Evolutionary conservation across 2,329 filamentous ascomycete species (phyloP), one percentile per base, ranked within the genome.

Genomic region (Curvularia verruculosa): DNA sequence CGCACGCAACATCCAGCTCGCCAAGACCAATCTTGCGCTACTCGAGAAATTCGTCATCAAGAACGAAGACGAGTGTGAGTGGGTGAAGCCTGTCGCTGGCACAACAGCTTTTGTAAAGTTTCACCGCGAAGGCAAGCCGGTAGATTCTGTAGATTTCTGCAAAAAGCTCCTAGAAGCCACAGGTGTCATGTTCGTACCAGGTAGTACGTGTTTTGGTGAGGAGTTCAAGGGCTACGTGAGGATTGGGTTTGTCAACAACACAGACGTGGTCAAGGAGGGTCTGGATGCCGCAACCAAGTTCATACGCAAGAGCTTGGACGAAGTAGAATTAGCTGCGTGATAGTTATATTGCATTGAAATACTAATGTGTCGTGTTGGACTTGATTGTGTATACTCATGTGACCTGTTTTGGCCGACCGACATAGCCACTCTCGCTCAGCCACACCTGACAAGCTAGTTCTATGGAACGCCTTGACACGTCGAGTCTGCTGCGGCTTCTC

Each of bases 91-190:
- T 1, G 85, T 85, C 5, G 91, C 90, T 1, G 92, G 91, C 0
- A 96, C 91, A 1, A 94, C 89, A 8, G 89, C 89, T 0, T 90
- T 96, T 68, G 78, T 96, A 54, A 86, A 84, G 66, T 91, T 96
- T 63, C 81, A 80, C 51, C 81, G 82, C 49, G 83, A 84, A 44
- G 85, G 84, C 0, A 80, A 83, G 70, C 82, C 86, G 1, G 83
- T 96, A 0, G 86, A 94, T 66, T 89, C 93, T 60, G 85, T 84
- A n/a, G 80, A 81, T 3, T 89, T 96, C 65, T 94, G 89, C 66
- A 79, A 85, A 64, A 83, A 86, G 68, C 75, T 96, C 34, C 77
- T 91, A 26, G 82, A 87, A 49, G 84, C 87, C 75, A 88, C 84
- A 0, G 89, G 89, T 18, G 89, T 92, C 5, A 82, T 95, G 80